Evolutionary conservation across 306 rosid species (phyloP).

Genomic region (Rosa rugosa): DNA sequence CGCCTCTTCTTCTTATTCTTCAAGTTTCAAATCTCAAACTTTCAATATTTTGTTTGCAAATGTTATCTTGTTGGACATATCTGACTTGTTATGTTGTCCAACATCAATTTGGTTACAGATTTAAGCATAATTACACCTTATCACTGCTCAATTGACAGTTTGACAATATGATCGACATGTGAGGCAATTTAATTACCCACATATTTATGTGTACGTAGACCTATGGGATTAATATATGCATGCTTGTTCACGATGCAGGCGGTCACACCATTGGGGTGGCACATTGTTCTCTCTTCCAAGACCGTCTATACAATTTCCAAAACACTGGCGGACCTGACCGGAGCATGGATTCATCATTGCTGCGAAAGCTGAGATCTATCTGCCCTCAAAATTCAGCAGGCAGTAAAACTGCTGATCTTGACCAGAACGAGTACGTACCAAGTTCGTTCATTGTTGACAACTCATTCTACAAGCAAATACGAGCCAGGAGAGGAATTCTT

Average conservation of each 20-base stretch:
- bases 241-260: constrained; percentile 19
- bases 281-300: constrained; percentile 35
- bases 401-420: constrained; percentile 19
- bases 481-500: constrained; percentile 27
- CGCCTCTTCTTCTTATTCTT: neutral
- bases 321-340: constrained; percentile 32
- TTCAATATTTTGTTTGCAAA: neutral
- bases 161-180: too few species aligned
- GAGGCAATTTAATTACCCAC: too few species aligned
- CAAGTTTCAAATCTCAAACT: neutral
- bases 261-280: constrained; percentile 44
- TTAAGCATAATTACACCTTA: neutral
- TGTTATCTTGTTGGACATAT: neutral
- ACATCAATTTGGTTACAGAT: too few species aligned
- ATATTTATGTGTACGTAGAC: too few species aligned
- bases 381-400: constrained; percentile 25
- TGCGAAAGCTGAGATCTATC: neutral
- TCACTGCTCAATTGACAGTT: neutral
- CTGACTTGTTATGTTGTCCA: neutral
- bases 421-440: constrained; percentile 21
- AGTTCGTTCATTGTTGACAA: constrained; percentile 27
- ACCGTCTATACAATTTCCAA: constrained; percentile 40
- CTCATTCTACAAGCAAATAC: constrained; percentile 25
- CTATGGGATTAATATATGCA: neutral
- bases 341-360: constrained; percentile 16